Base-by-base conservation (phyloP, 148 eudicot genomes). In the Heliamphora exappendiculata region DNA sequence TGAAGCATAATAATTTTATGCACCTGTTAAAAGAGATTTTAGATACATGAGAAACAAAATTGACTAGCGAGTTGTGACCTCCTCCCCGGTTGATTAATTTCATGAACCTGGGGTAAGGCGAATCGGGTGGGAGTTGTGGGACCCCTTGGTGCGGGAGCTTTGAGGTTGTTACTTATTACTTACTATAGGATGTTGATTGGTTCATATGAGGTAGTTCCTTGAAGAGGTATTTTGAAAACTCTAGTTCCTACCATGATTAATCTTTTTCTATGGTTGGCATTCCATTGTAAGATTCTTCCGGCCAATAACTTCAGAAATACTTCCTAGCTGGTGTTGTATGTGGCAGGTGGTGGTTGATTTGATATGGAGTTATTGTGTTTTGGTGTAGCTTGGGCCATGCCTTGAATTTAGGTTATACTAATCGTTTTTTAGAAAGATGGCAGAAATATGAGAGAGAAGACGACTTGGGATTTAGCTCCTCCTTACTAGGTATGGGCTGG, bases 111-210 rank as follows among this genome's bases (percentile, higher is more conserved):
- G 47, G 39, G 41, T 47, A 26, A 45, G 73, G 57, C 28, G 39
- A 70, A 70, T 70, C 22, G 2, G 10, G 36, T 47, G 55, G 73
- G 29, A 47, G 2, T 3, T 36, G 36, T 47, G 55, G 73, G 29
- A 47, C 2, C 3, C 55, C n/a, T 47, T 49, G 37, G 16, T 45
- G 20, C 2, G 12, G 57, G 36, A 45, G 7, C 39, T 69, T 28
- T 70, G 55, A 16, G 34, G 34, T 42, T 44, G 26, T 19, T 42
- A 68, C 34, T 42, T 44, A 44, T 19, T 42, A 68, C 34, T 44
- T 68, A 68, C 4, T 42, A 24, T 59, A 59, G 72, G 53, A 68
- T 68, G 72, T 44, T 44, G 53, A 42, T 41, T 41, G 53, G 72
- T 45, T 68, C 34, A 4, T 41, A 42, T 44, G 26, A 44, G 20